phyloP scores from a whole-genome alignment of 2,329 filamentous ascomycete genomes.

The Colletotrichum sp. region DNA sequence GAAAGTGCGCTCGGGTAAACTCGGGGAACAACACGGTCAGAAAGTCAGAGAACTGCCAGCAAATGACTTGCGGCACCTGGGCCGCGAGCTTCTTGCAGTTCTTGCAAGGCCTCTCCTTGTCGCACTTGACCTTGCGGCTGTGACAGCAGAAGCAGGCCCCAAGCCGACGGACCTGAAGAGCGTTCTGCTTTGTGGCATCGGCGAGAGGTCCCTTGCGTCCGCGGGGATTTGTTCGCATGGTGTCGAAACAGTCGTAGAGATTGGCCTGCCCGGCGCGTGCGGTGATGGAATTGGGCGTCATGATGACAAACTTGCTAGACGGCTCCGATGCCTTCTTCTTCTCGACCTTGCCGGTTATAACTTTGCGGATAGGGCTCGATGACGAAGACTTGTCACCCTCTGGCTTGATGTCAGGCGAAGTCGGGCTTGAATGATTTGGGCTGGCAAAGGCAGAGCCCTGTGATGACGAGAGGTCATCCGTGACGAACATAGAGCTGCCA shows the following conservation, averaged over 20 bases:
- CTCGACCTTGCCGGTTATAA: conserved; percentile 47
- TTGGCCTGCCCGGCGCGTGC: conserved; percentile 56
- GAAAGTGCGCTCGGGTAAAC: conserved; percentile 56
- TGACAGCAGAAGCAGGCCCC: conserved; percentile 67
- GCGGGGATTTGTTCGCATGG: conserved; percentile 55
- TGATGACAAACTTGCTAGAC: conserved; percentile 55
- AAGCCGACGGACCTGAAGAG: conserved; percentile 56
- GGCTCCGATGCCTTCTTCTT: conserved; percentile 43
- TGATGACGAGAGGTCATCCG: conserved; percentile 44
- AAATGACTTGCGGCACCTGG: conserved; percentile 58
- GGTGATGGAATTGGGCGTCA: conserved; percentile 59
- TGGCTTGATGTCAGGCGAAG: conserved; percentile 31
- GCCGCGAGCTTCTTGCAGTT: conserved; percentile 59
- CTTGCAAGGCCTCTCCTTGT: conserved; percentile 59
- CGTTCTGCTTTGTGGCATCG: conserved; percentile 58
- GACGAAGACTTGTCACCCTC: conserved; percentile 31
- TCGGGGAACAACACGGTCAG: conserved; percentile 55
- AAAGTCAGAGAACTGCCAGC: conserved; percentile 66
- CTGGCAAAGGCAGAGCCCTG: conserved; percentile 33
- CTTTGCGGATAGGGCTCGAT: conserved; percentile 44
- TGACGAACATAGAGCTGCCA: conserved; percentile 35
- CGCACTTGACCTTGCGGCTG: conserved; percentile 64
- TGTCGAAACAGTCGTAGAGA: conserved; percentile 61
- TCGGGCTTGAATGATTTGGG: conserved; percentile 19
- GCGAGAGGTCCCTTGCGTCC: conserved; percentile 62